phyloP scores from a whole-genome alignment of 345 rosid species.

The Salix caprea region DNA sequence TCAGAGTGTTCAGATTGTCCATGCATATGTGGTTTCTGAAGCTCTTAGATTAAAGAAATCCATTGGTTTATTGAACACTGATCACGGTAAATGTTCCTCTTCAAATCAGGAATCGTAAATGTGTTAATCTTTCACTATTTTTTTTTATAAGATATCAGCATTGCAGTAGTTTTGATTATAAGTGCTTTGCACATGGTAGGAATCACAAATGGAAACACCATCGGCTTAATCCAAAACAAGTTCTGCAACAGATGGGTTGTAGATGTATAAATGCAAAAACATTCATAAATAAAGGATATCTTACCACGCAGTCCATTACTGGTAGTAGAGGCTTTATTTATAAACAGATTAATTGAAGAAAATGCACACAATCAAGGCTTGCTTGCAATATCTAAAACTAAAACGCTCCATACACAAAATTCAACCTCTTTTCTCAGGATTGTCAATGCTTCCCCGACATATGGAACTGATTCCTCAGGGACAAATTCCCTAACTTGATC shows the following conservation, averaged over 20 bases:
- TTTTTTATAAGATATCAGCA: too few relatives aligned
- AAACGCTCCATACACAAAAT: neutral
- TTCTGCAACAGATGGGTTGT: too few relatives aligned
- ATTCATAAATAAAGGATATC: neutral
- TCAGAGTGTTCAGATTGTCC: neutral
- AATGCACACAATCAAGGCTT: slow-evolving; percentile 6
- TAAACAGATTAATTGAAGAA: neutral
- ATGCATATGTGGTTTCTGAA: neutral
- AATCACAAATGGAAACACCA: neutral
- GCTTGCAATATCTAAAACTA: slow-evolving; percentile 1
- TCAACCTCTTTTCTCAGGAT: slow-evolving; percentile 79
- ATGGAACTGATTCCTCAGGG: slow-evolving; percentile 86
- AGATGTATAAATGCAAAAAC: neutral
- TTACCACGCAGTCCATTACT: neutral
- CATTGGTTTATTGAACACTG: neutral
- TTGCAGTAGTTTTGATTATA: neutral
- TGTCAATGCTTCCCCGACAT: slow-evolving; percentile 90
- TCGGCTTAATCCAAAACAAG: neutral
- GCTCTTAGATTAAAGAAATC: neutral
- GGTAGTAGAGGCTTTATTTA: neutral
- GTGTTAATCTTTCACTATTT: neutral
- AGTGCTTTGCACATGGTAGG: neutral
- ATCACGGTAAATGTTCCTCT: neutral
- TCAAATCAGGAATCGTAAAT: neutral
- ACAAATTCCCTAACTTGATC: slow-evolving; percentile 73